Evolutionary conservation across 352 stramenopile genomes (phyloP), one percentile per base, ranked within the genome.

Genomic region (Globisporangium paddicum): DNA sequence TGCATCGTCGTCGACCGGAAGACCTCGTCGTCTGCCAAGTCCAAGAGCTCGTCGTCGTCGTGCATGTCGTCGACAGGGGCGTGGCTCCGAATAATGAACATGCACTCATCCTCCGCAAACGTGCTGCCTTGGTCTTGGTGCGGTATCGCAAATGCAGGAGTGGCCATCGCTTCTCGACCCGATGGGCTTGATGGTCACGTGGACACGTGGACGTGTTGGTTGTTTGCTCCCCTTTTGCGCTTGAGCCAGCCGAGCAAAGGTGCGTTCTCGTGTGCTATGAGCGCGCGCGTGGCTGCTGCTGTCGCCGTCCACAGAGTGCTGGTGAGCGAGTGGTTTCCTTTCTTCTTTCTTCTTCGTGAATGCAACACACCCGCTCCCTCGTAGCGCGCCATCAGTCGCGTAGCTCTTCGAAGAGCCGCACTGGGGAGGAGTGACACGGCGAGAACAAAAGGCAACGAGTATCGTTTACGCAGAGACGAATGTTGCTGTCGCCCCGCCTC

Each of bases 21-120:
- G 23, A 79, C 58, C 28, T 50, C 64, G 47, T 71, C 55, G 35
- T 79, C 64, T 9, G 70, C 64, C 51, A 77, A 75, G 48, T 69
- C 69, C 41, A 85, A 52, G 56, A 82, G 68, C 30, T 80, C 73
- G 50, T 90, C 80, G 49, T 90, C 80, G 47, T 88, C 78, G 28
- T 82, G 67, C 62, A 81, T 79, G 50, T 41, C 51, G 49, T 61
- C 58, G 49, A 58, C 67, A 58, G 66, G 73, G 49, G 72, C 75
- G 6, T 75, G 68, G 3, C 38, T 44, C 19, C 75, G n/a, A n/a
- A n/a, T 57, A 21, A 91, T 79, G 52, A 89, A 90, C 38, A 69
- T 59, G 34, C 71, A 76, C 26, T 34, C 50, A 19, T 66, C 42
- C n/a, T 37, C 14, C 9, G 35, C 28, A 38, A 68, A 62, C 56